Percentiles rank a stretch among this genome's conserved stretches.
phyloP scores from a whole-genome alignment of 2,329 filamentous ascomycete genomes.

The Calonectria crousiana region DNA sequence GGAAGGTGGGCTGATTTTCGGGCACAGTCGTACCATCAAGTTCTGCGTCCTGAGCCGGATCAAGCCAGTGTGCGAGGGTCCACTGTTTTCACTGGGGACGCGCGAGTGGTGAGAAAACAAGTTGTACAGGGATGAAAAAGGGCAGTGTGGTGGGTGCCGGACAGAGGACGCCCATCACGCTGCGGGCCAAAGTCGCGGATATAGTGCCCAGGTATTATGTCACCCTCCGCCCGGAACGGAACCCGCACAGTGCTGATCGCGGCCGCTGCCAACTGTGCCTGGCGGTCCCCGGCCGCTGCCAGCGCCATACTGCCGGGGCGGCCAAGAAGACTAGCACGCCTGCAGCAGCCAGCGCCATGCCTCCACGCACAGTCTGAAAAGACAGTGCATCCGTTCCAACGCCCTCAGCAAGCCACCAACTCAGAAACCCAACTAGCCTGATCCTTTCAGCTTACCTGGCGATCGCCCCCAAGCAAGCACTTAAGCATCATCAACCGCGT shows the following conservation, averaged over 20 bases:
- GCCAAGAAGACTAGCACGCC: neutral
- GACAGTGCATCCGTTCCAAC: neutral
- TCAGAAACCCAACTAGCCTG: neutral
- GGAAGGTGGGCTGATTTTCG: slow-evolving; percentile 14
- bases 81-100: slow-evolving; percentile 13
- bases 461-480: slow-evolving; percentile 8
- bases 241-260: neutral
- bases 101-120: slow-evolving; percentile 10
- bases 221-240: neutral
- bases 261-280: neutral
- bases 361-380: neutral
- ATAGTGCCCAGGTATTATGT: slow-evolving; percentile 1
- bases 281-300: neutral
- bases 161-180: neutral
- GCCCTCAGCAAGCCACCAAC: slow-evolving; percentile 8
- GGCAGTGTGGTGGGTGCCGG: neutral
- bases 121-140: neutral
- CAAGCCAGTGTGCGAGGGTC: slow-evolving; percentile 30
- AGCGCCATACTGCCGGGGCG: neutral
- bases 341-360: neutral
- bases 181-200: neutral
- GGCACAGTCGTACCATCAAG: slow-evolving; percentile 48
- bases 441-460: slow-evolving; percentile 1
- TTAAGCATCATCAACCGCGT: slow-evolving; percentile 8
- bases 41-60: slow-evolving; percentile 33